Evolutionary conservation across 129 eudicot genomes (phyloP).

Genomic region (Flaveria ramosissima): DNA sequence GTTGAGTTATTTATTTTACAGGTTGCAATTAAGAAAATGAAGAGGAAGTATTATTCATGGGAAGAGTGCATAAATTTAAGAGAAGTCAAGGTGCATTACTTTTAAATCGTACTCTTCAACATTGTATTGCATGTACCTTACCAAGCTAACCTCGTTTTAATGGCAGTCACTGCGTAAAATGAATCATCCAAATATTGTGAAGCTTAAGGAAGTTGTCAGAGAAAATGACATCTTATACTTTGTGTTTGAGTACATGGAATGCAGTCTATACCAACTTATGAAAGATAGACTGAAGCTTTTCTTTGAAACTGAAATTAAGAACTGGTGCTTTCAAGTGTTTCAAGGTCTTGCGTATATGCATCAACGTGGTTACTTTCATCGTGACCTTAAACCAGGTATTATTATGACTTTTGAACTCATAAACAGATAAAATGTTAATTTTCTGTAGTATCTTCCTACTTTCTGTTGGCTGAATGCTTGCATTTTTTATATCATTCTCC

Average conservation of each 20-base stretch:
- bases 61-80: slow-evolving; percentile 97
- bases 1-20: slow-evolving; percentile 32
- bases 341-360: slow-evolving; percentile 98
- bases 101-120: not conserved
- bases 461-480: slow-evolving; percentile 22
- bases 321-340: slow-evolving; percentile 98
- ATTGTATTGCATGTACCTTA: not conserved
- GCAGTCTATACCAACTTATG: slow-evolving; percentile 91
- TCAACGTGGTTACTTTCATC: slow-evolving; percentile 95
- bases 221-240: slow-evolving; percentile 91
- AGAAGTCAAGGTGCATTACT: slow-evolving; percentile 85
- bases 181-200: slow-evolving; percentile 95
- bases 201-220: slow-evolving; percentile 97
- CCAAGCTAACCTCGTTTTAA: not conserved
- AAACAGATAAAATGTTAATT: not conserved
- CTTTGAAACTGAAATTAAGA: slow-evolving; percentile 75
- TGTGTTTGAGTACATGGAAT: slow-evolving; percentile 96
- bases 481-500: slow-evolving; percentile 28
- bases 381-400: slow-evolving; percentile 98
- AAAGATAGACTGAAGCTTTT: slow-evolving; percentile 75
- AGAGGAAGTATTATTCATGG: slow-evolving; percentile 96
- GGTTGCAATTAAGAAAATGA: slow-evolving; percentile 99
- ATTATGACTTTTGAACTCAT: not conserved
- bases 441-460: not conserved
- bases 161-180: slow-evolving; percentile 88